These are phyloP conservation scores for Marsdenia floribunda DNA, from an alignment of 257 asterid genomes.

Conservation along the genomic window DNA sequence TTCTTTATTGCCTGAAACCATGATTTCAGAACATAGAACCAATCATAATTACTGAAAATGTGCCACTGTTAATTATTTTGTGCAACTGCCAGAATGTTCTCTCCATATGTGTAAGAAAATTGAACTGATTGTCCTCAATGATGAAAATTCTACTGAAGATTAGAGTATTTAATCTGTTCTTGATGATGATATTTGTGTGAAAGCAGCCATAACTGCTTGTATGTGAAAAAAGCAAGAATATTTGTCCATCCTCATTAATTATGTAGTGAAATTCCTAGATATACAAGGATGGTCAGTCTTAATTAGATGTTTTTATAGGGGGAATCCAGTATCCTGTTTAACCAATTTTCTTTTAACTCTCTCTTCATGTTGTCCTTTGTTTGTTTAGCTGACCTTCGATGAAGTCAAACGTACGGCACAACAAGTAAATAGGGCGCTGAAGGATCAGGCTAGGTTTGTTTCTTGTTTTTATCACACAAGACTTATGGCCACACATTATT, in stretches of 20 bases:
- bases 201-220: not conserved
- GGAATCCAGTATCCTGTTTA: not conserved
- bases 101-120: not conserved
- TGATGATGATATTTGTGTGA: not conserved
- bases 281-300: not conserved
- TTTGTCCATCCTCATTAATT: not conserved
- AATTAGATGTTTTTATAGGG: not conserved
- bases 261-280: not conserved
- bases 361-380: slow-evolving; percentile 5
- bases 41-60: not conserved
- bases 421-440: slow-evolving; percentile 80
- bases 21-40: not conserved
- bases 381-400: slow-evolving; percentile 71
- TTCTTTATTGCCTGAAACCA: not conserved
- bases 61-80: not conserved
- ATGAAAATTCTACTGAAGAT: not conserved
- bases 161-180: not conserved
- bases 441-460: slow-evolving; percentile 73
- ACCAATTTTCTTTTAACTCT: not conserved
- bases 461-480: not conserved
- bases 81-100: not conserved
- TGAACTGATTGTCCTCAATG: not conserved
- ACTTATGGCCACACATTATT: not conserved
- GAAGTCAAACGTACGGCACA: slow-evolving; percentile 94
- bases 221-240: not conserved